A percentile compares a stretch with the other conserved stretches of the same genome.
Evolutionary conservation across 257 asterid species (phyloP).

Genomic region (Buddleja alternifolia): DNA sequence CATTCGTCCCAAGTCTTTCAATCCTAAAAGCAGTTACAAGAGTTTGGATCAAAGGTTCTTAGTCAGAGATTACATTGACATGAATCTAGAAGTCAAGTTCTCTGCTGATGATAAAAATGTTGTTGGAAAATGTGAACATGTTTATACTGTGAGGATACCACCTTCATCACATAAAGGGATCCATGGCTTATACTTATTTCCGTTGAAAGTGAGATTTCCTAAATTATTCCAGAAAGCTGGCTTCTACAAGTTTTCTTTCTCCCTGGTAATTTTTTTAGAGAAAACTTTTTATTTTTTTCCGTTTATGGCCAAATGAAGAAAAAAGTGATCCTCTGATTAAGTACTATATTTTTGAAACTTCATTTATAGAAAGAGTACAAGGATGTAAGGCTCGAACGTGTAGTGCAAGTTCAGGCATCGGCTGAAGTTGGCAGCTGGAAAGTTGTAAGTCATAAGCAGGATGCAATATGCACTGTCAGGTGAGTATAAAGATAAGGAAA

Average conservation of each 20-base stretch:
- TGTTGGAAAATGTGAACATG: conserved; percentile 7
- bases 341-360: conserved; percentile 16
- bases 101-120: conserved; percentile 4
- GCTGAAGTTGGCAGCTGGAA: conserved; percentile 48
- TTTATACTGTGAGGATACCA: conserved; percentile 33
- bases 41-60: conserved; percentile 57
- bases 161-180: conserved; percentile 42
- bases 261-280: conserved; percentile 51
- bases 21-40: conserved; percentile 26
- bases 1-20: conserved; percentile 57
- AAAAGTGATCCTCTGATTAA: conserved; percentile 23
- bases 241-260: conserved; percentile 43
- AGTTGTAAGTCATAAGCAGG: conserved; percentile 35
- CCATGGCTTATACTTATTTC: conserved; percentile 55
- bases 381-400: conserved; percentile 36
- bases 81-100: conserved; percentile 38
- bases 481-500: conserved; percentile 11
- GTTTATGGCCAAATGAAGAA: neutral
- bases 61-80: conserved; percentile 40
- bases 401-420: conserved; percentile 48
- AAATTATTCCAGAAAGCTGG: conserved; percentile 57
- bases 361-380: conserved; percentile 35
- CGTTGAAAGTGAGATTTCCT: conserved; percentile 32
- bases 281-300: neutral
- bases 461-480: conserved; percentile 37